Percentiles rank a stretch among this genome's conserved stretches.
phyloP scores from a whole-genome alignment of 306 rosid species.

The Senna siamea region DNA sequence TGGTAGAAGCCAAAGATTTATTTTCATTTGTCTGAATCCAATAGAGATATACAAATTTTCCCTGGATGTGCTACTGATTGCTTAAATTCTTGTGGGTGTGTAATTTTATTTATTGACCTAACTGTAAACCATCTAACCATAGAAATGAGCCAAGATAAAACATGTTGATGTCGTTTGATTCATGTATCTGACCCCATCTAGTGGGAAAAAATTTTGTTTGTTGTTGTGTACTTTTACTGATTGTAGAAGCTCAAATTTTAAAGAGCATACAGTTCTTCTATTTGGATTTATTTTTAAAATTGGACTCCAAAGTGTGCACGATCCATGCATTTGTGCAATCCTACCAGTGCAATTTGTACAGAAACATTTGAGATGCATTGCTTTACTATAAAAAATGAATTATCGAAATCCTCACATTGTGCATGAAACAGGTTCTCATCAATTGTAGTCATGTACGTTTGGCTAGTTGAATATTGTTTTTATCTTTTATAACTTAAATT shows the following conservation, averaged over 20 bases:
- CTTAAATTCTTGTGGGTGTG: conserved; percentile 1
- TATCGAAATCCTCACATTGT: background rate
- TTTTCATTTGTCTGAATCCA: conserved; percentile 13
- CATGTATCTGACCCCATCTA: no score
- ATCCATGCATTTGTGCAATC: conserved; percentile 19
- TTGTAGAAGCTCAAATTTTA: conserved; percentile 22
- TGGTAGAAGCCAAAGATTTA: background rate
- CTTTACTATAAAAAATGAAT: conserved; percentile 15
- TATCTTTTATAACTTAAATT: conserved; percentile 15
- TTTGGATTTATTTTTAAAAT: background rate
- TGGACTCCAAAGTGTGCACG: background rate
- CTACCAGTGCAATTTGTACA: conserved; percentile 2
- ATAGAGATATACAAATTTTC: background rate
- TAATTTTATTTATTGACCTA: no score
- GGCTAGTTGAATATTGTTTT: no score
- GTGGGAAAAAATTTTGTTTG: no score
- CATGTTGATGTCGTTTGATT: no score
- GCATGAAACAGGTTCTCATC: background rate
- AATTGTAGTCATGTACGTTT: background rate
- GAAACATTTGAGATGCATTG: conserved; percentile 6
- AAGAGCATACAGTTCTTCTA: background rate
- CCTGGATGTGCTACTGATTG: background rate
- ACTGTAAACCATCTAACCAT: no score
- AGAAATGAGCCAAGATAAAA: no score
- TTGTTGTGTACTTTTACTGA: conserved; percentile 24